Evolutionary conservation across 441 rosid species (phyloP).

Genomic region (Francoa sonchifolia): DNA sequence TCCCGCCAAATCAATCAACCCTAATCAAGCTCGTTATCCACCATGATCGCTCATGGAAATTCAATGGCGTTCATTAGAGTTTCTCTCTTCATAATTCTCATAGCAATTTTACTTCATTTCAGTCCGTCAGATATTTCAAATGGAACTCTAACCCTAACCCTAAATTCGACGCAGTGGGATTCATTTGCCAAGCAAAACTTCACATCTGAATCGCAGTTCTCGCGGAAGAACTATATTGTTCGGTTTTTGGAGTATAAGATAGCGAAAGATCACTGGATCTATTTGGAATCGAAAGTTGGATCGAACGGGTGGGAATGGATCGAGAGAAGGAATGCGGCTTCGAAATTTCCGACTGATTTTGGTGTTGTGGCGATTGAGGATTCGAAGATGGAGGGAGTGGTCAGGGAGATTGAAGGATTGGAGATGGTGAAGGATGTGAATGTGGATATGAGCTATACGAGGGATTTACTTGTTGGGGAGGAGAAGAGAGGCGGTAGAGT

Average conservation of each 20-base stretch:
- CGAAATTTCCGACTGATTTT: slow-evolving; percentile 72
- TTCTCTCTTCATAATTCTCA: slow-evolving; percentile 22
- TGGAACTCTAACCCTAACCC: no score
- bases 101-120: slow-evolving; percentile 25
- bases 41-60: slow-evolving; percentile 17
- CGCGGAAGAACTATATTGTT: slow-evolving; percentile 71
- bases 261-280: slow-evolving; percentile 41
- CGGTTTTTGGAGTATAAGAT: slow-evolving; percentile 57
- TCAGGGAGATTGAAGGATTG: slow-evolving; percentile 49
- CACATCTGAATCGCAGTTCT: no score
- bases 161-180: no score
- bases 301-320: slow-evolving; percentile 77
- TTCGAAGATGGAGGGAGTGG: slow-evolving; percentile 24
- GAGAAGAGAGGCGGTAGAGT: slow-evolving; percentile 3
- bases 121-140: slow-evolving; percentile 8
- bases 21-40: slow-evolving; percentile 3
- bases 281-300: slow-evolving; percentile 42
- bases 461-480: slow-evolving; percentile 41
- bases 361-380: slow-evolving; percentile 57
- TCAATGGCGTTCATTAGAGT: slow-evolving; percentile 18
- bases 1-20: slow-evolving; percentile 31
- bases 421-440: slow-evolving; percentile 68
- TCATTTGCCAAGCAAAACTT: no score
- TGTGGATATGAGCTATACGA: slow-evolving; percentile 53
- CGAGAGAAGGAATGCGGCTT: slow-evolving; percentile 66